These are phyloP conservation scores for sorghum (Sorghum bicolor) DNA, from an alignment of 176 grass and related monocot genomes.

Conservation along the genomic window DNA sequence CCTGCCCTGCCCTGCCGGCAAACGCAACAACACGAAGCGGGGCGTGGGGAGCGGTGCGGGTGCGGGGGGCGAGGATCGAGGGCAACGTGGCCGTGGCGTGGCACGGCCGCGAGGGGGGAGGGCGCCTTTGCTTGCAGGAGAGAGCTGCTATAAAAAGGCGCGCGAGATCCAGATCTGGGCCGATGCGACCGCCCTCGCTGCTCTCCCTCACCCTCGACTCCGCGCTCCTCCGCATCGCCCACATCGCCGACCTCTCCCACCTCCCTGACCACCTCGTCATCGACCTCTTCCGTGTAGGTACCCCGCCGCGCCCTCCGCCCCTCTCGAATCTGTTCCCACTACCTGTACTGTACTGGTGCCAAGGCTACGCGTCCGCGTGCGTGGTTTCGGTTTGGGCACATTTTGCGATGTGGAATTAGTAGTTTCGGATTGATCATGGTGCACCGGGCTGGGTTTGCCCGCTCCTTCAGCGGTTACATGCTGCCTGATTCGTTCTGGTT, in stretches of 20 bases:
- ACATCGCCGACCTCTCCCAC: constrained; percentile 65
- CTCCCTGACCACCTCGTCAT: constrained; percentile 83
- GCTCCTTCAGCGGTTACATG: not conserved
- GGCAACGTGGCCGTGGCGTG: constrained; percentile 31
- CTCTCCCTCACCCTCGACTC: constrained; percentile 84
- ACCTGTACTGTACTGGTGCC: not conserved
- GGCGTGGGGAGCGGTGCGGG: not conserved
- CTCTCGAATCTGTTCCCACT: not conserved
- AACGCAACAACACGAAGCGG: not conserved
- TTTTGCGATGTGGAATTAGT: not conserved
- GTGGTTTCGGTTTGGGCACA: not conserved
- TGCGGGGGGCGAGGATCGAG: constrained; percentile 26
- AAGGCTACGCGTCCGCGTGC: not conserved
- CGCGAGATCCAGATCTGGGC: constrained; percentile 47
- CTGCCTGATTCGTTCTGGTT: not conserved
- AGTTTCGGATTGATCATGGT: not conserved
- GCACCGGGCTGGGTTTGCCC: not conserved
- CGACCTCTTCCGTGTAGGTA: constrained; percentile 73
- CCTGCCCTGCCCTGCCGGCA: not conserved
- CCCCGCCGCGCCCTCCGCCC: not conserved
- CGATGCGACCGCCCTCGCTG: constrained; percentile 75
- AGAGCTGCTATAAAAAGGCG: constrained; percentile 21
- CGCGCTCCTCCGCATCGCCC: constrained; percentile 64
- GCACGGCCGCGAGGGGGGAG: not conserved
- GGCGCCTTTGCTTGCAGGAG: constrained; percentile 19